Base-by-base conservation (phyloP, 108 stramenopile species). In the Hondaea fermentalgiana region DNA sequence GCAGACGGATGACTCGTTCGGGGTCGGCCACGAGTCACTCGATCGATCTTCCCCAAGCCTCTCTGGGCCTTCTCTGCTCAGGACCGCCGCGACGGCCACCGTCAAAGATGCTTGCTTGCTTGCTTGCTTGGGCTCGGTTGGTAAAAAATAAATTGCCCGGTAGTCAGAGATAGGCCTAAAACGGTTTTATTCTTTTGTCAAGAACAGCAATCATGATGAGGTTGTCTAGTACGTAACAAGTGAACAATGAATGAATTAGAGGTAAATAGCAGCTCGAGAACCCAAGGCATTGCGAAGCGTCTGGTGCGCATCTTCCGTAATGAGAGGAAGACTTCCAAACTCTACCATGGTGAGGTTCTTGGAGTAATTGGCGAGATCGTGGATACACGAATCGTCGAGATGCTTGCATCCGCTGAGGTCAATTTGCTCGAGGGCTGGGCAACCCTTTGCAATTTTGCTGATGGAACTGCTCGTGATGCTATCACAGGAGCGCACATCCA, bases 401-500 rank as follows among this genome's bases (percentile, higher is more conserved):
- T 53, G 45, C 51, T 83, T 83, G 76, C 76, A 83, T 43, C 76
- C 45, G 28, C 49, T 83, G 51, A 83, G 76, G 23, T 83, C 76
- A 35, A 83, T 83, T 45, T 83, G 76, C 76, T 83, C 76, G 45
- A 83, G 76, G 19, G 19, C 49, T 16, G 45, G 45, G 51, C 76
- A 83, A 17, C 45, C 51, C 51, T 83, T 53, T 0, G 76, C 76
- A 23, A 83, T 83, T 35, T 12, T 53, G 76, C 45, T 53, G 51
- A 83, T 83, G n/a, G 76, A 83, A 12, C 23, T 83, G 76, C 76
- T 83, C 25, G 49, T 83, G 28, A 83, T 83, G n/a, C 16, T 6
- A 6, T 83, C 76, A 23, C 76, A 83, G 76, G 76, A 47, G 23
- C 76, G 76, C n/a, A 83, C 76, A 35, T 83, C 76, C 6, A 83